Conservation (phyloP, 768 basidiomycete genomes). For the Naganishia randhawae region DNA sequence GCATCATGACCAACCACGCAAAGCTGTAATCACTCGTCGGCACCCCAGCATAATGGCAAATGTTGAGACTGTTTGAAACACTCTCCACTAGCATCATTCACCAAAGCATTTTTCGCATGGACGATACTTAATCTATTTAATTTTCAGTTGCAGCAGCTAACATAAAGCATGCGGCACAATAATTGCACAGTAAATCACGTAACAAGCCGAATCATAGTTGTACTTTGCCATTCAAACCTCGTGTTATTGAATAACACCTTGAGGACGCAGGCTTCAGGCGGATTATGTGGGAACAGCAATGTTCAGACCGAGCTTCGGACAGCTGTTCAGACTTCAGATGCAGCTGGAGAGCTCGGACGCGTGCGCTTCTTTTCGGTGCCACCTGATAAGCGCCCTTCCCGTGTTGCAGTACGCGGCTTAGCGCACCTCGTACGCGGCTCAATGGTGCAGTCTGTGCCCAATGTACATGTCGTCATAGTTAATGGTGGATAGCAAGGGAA, state of each 20-base stretch:
- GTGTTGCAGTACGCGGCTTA: neutral
- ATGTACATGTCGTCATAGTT: slow-evolving; percentile 14
- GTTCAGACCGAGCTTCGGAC: too few relatives aligned
- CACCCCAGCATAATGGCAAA: neutral
- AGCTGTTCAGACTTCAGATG: neutral
- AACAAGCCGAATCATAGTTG: neutral
- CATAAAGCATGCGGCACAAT: too few relatives aligned
- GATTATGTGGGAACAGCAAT: neutral
- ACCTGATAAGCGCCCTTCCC: too few relatives aligned
- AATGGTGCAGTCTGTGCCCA: neutral
- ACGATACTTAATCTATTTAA: neutral
- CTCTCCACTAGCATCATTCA: neutral
- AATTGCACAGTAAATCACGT: neutral
- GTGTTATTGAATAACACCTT: neutral
- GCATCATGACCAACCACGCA: neutral
- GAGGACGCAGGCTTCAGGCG: neutral
- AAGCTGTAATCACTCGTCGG: neutral
- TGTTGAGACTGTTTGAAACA: neutral
- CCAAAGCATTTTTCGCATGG: neutral
- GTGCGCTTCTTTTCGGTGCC: neutral
- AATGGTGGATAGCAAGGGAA: too few relatives aligned
- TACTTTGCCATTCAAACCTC: neutral
- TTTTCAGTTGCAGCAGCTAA: too few relatives aligned
- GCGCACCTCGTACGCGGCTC: neutral
- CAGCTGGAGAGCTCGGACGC: neutral